Evolutionary conservation across 371 early-diverging fungal genomes (phyloP).

Genomic region (Blyttiomyces sp.): DNA sequence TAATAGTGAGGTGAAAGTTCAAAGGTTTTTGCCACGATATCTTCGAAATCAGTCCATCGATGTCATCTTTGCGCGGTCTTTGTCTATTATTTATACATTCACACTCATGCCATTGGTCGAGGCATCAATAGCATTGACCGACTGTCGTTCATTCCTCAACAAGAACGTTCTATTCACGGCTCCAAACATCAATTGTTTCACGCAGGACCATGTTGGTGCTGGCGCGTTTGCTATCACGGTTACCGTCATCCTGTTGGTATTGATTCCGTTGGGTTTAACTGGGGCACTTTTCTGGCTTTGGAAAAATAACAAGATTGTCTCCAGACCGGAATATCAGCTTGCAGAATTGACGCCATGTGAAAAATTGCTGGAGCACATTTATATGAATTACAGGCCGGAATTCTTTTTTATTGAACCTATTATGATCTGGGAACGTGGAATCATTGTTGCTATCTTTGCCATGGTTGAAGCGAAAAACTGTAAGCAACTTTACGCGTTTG

Average conservation of each 20-base stretch:
- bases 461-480: too few relatives aligned
- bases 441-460: constrained; percentile 20
- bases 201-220: constrained; percentile 6
- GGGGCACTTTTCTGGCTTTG: not conserved
- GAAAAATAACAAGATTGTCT: not conserved
- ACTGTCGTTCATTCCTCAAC: too few relatives aligned
- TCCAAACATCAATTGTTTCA: constrained; percentile 10
- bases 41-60: constrained; percentile 9
- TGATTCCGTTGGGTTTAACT: constrained; percentile 1
- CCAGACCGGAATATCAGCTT: not conserved
- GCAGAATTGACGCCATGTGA: not conserved
- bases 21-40: constrained; percentile 3
- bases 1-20: not conserved
- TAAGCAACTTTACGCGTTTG: too few relatives aligned
- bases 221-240: constrained; percentile 18
- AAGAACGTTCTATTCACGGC: constrained; percentile 3
- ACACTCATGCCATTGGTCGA: constrained; percentile 26
- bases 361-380: constrained; percentile 1
- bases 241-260: constrained; percentile 2
- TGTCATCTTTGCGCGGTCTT: constrained; percentile 8
- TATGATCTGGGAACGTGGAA: constrained; percentile 21
- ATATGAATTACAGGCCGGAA: constrained; percentile 1
- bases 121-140: constrained; percentile 7
- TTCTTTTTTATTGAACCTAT: constrained; percentile 21
- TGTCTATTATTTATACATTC: constrained; percentile 12